Evolutionary conservation across 108 stramenopile genomes (phyloP), one percentile per base, ranked within the genome.

Genomic region (Bacterosira constricta): DNA sequence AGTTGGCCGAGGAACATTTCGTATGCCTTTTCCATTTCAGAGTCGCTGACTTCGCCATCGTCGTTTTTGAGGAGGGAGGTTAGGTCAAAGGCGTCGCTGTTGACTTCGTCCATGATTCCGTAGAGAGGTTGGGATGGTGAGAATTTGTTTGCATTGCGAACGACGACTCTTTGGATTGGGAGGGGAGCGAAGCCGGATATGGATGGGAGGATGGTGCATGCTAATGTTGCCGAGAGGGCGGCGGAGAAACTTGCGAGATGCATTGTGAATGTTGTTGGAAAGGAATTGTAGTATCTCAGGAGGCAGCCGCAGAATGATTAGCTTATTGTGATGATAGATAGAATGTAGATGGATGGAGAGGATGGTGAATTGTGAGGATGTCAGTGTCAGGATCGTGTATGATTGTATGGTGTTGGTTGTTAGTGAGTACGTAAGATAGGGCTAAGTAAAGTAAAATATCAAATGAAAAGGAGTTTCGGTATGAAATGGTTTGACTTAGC

Each of bases 1-100:
- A 94, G 86, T 74, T 94, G 89, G 6, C 79, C 93, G n/a, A 92
- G 85, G 64, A 94, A 90, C 58, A 86, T 82, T 76, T 94, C 93
- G 63, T 86, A 94, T 31, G 91, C 91, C 61, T 82, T 83, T 59
- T 78, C 71, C 80, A 86, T 84, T 60, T 88, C 73, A 32, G 65
- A 39, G 6, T 13, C 68, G 62, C 77, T 71, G 10, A 57, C 59
- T 21, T 51, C 73, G n/a, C 63, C 82, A 30, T 70, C 75, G 42
- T 70, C 57, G 54, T 41, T 45, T 53, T 67, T 53, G 55, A 69
- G 66, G 26, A 65, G 53, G 47, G 75, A 72, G 41, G 87, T 71
- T 11, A 90, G 83, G 64, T 89, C 83, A 75, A 90, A 90, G 21
- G 83, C 75, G 63, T 91, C 93, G 49, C 83, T 68, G 42, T 88